These are phyloP conservation scores for Penicillium rolfsii DNA, from an alignment of 2,329 filamentous ascomycete genomes.

Conservation along the genomic window DNA sequence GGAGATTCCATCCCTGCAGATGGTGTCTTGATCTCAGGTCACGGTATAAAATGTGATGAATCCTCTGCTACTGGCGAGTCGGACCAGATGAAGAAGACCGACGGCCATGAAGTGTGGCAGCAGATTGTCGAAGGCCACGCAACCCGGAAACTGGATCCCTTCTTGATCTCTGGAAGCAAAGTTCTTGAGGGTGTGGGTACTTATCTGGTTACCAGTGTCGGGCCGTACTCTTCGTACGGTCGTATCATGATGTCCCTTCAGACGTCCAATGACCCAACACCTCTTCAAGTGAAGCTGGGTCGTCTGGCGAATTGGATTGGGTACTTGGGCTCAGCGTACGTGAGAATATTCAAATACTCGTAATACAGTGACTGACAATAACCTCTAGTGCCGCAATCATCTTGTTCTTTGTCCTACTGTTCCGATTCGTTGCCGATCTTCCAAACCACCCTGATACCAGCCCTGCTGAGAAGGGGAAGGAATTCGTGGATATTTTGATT, in stretches of 20 bases:
- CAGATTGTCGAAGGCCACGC: constrained; percentile 57
- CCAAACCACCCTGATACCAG: constrained; percentile 52
- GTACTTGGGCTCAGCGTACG: constrained; percentile 69
- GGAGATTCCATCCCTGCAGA: constrained; percentile 73
- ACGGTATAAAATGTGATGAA: constrained; percentile 72
- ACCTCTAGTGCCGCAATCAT: constrained; percentile 64
- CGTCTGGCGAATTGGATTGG: constrained; percentile 76
- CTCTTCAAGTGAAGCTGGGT: constrained; percentile 75
- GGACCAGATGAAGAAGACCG: constrained; percentile 69
- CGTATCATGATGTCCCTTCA: constrained; percentile 75
- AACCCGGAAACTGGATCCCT: constrained; percentile 64
- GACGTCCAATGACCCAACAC: constrained; percentile 74
- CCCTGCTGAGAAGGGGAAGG: constrained; percentile 75
- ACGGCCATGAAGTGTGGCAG: constrained; percentile 62
- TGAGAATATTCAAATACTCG: neutral
- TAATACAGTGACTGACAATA: constrained; percentile 15
- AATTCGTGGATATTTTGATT: constrained; percentile 75
- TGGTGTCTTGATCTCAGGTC: constrained; percentile 68
- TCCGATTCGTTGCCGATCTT: constrained; percentile 77
- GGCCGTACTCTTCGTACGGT: constrained; percentile 73
- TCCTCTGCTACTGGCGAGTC: constrained; percentile 75
- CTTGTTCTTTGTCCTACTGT: constrained; percentile 82
- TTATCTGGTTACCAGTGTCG: constrained; percentile 73
- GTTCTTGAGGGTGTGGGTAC: constrained; percentile 78
- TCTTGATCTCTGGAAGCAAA: constrained; percentile 79